These are phyloP conservation scores for Syzygium aromaticum DNA, from an alignment of 345 rosid species.

Conservation along the genomic window DNA sequence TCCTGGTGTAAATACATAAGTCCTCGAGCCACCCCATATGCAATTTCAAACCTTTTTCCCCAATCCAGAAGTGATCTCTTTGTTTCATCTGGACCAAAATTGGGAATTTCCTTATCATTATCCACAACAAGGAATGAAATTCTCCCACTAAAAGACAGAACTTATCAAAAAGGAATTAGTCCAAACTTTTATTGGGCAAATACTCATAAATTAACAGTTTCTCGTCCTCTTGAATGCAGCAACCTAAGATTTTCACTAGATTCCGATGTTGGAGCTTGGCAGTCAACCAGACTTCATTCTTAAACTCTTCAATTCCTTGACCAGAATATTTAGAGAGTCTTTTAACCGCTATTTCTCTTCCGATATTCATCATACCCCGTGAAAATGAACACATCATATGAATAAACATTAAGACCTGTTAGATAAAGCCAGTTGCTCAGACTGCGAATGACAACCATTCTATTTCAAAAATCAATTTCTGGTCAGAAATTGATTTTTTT, in stretches of 20 bases:
- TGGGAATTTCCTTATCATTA: not conserved
- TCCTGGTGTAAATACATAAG: conserved; percentile 14
- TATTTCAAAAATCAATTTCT: too few species aligned
- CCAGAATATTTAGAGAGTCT: not conserved
- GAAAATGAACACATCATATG: not conserved
- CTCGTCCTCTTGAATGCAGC: not conserved
- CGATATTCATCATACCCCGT: not conserved
- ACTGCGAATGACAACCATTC: too few species aligned
- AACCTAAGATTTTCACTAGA: not conserved
- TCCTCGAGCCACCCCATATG: conserved; percentile 3
- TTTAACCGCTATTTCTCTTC: not conserved
- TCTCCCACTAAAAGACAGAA: not conserved
- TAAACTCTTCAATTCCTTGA: not conserved
- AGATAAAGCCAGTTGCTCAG: not conserved
- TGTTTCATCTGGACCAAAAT: too few species aligned
- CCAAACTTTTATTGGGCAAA: not conserved
- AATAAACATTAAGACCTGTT: not conserved
- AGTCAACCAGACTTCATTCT: not conserved
- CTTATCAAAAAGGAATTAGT: not conserved
- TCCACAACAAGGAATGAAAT: not conserved
- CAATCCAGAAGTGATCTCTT: not conserved
- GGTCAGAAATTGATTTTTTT: too few species aligned
- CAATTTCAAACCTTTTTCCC: conserved; percentile 3
- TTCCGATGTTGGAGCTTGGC: not conserved
- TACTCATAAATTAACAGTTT: not conserved